A percentile compares a stretch with the other conserved stretches of the same genome.
Evolutionary conservation across 257 asterid species (phyloP).

Genomic region (Przewalskia tangutica): DNA sequence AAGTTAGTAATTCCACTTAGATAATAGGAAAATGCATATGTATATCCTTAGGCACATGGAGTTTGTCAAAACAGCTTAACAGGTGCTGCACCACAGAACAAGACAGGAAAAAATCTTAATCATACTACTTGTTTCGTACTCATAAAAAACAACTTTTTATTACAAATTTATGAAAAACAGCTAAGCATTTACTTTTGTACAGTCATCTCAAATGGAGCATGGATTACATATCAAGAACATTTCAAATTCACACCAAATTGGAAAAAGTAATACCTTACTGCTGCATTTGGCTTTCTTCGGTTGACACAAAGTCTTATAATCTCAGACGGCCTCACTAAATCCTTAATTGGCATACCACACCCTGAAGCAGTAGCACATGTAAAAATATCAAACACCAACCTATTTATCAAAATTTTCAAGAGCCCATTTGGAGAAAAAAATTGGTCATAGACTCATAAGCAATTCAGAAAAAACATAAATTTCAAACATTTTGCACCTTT

Average conservation of each 20-base stretch:
- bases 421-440: neutral
- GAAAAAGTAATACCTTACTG: conserved; percentile 45
- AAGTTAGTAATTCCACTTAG: neutral
- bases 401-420: neutral
- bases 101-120: neutral
- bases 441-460: neutral
- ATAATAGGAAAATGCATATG: neutral
- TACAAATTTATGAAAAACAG: neutral
- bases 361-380: conserved; percentile 35
- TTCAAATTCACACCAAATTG: neutral
- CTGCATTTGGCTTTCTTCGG: conserved; percentile 57
- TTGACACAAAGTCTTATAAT: conserved; percentile 54
- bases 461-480: neutral
- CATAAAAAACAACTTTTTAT: neutral
- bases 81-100: neutral
- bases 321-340: conserved; percentile 45
- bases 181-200: neutral
- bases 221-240: neutral
- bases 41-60: neutral
- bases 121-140: neutral
- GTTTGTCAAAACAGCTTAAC: neutral
- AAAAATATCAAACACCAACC: neutral
- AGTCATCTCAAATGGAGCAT: neutral
- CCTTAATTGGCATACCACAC: conserved; percentile 39
- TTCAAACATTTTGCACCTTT: neutral